Conservation (phyloP, 208 protist species). For the Balamuthia mandrillaris region DNA sequence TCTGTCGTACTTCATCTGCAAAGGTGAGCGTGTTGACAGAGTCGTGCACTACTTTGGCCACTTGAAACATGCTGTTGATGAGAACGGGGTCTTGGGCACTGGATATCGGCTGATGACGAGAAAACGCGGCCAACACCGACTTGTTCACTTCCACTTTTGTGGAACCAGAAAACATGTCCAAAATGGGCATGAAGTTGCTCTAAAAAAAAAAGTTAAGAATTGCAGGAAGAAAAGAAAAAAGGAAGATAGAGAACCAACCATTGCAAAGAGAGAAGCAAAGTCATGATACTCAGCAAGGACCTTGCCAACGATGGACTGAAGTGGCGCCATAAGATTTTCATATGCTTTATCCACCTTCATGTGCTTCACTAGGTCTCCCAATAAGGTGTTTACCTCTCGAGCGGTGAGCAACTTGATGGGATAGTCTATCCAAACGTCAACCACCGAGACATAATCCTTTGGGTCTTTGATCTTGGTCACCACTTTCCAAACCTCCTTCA, state of each 20-base stretch:
- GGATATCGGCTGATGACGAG: neutral
- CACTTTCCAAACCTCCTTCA: constrained; percentile 74
- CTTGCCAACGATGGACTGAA: constrained; percentile 67
- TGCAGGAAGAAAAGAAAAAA: neutral
- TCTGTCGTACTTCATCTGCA: constrained; percentile 66
- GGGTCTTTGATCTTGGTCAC: constrained; percentile 56
- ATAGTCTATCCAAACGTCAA: constrained; percentile 77
- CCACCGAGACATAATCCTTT: constrained; percentile 67
- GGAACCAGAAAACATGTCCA: constrained; percentile 69
- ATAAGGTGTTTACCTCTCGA: constrained; percentile 61
- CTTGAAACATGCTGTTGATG: neutral
- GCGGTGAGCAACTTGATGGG: constrained; percentile 67
- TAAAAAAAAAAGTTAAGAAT: constrained; percentile 6
- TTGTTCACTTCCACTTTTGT: constrained; percentile 64
- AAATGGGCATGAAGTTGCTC: constrained; percentile 67
- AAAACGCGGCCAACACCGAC: constrained; percentile 62
- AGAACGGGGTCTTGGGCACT: neutral
- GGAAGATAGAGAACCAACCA: neutral
- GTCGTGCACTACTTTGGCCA: constrained; percentile 65
- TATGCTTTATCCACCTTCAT: constrained; percentile 54
- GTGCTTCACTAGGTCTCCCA: constrained; percentile 67
- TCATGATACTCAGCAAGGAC: constrained; percentile 48
- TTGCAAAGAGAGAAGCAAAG: constrained; percentile 54
- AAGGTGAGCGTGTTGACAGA: constrained; percentile 63
- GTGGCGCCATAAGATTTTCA: constrained; percentile 52